Base-by-base conservation (phyloP, 1,284 basidiomycete species). In the Tilletia caries region DNA sequence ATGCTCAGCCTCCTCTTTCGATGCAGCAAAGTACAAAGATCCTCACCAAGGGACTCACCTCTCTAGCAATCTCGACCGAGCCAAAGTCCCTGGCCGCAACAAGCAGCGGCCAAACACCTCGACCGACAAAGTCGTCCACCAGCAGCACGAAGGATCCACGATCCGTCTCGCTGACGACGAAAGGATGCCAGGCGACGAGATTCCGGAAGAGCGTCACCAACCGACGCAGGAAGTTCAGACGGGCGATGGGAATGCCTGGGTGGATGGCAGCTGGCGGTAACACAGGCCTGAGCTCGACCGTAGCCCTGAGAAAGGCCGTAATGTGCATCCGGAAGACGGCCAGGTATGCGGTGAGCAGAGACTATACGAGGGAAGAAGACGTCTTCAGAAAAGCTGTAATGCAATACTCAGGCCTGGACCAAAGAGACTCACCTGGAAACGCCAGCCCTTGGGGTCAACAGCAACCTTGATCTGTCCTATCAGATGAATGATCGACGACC, bases 381-480 rank as follows among this genome's bases (percentile, higher is more conserved):
- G 32, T 27, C 3, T 29, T 54, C 0, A 27, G 52, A 41, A 10
- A 18, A 29, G 52, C 5, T 2, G n/a, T 6, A 29, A 1, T n/a
- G 5, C 52, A 27, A 23, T 54, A 23, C 52, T 27, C n/a, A 29
- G 68, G 73, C 20, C 71, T 48, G 2, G 68, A 67, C 0, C 73
- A 58, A 15, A 78, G 50, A 25, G 68, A 69, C 37, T 69, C 58
- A 62, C 58, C 32, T 62, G 66, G 50, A 68, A 73, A 37, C 70
- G 70, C n/a, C 58, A 70, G 34, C 70, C 66, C 6, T 32, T 41
- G 18, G 23, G n/a, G 8, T 76, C 78, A 2, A 80, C 41, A 23
- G 73, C 34, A 37, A 68, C 73, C 12, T 69, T 60, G 1, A 77
- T 73, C 50, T 76, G 37, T 34, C 75, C 74, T 8, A 75, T 67